Percentiles rank a stretch among this genome's conserved stretches.
phyloP scores from a whole-genome alignment of 2,329 filamentous ascomycete species.

The Ascochyta clinopodiicola region DNA sequence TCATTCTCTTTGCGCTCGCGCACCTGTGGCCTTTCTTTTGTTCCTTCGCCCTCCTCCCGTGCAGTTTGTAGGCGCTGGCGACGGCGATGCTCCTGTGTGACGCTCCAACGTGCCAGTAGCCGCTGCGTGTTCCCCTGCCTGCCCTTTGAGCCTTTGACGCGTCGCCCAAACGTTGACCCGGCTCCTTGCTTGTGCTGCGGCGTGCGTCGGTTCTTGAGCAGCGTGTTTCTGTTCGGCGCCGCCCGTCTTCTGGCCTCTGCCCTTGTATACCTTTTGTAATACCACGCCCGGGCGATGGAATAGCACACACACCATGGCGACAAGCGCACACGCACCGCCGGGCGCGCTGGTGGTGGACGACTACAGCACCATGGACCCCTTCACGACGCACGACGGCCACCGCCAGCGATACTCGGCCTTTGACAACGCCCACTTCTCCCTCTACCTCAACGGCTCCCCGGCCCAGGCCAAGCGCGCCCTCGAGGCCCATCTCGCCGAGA shows the following conservation, averaged over 20 bases:
- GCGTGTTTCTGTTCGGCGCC: background rate
- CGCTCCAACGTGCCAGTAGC: conserved; percentile 11
- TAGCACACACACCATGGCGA: conserved; percentile 49
- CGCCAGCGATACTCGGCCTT: conserved; percentile 81
- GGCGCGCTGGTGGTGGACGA: conserved; percentile 51
- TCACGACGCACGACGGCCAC: conserved; percentile 50
- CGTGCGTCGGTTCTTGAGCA: background rate
- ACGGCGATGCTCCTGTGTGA: conserved; percentile 9
- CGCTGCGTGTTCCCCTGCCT: conserved; percentile 10
- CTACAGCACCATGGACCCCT: conserved; percentile 53
- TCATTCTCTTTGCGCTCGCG: conserved; percentile 17
- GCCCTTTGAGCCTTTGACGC: conserved; percentile 16
- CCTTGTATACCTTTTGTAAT: conserved; percentile 11
- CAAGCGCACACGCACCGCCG: conserved; percentile 49
- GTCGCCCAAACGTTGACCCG: conserved; percentile 1
- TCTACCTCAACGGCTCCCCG: conserved; percentile 79
- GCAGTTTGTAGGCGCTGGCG: conserved; percentile 10
- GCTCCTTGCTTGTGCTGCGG: no score
- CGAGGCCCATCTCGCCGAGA: conserved; percentile 90
- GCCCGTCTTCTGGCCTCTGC: no score
- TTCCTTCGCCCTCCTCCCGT: conserved; percentile 2
- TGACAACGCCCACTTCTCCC: conserved; percentile 78
- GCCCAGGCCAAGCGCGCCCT: conserved; percentile 86
- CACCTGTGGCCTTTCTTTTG: conserved; percentile 14
- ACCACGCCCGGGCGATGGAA: conserved; percentile 36